Base-by-base conservation (phyloP, 306 rosid species). In the Oemleria cerasiformis region DNA sequence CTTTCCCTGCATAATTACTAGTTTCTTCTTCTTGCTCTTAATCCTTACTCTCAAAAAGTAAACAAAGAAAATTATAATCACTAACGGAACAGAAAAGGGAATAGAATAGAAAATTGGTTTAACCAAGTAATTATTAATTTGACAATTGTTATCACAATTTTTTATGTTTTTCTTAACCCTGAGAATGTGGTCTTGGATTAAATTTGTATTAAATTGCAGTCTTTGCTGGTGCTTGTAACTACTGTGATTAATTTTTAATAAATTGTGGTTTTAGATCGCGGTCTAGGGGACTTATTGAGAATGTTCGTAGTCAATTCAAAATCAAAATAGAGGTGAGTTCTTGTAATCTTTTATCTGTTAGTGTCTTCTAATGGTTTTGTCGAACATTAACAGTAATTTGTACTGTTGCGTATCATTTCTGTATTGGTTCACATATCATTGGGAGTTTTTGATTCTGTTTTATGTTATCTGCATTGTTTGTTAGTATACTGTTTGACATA, bases 251-350 rank as follows among this genome's bases (percentile, higher is more conserved):
- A 59, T 42, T 41, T 2, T 20, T 6, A 45, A 34, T 67, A 43
- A 63, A 11, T 57, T 51, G 15, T 71, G 77, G 55, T 69, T 79
- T 78, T 70, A 94, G 98, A 55, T 94, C 90, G 12, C 86, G 96
- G 72, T 88, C 94, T 34, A 84, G 87, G 79, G 87, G 88, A 81
- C 80, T 94, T 76, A 80, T 94, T 62, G 95, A 89, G 70, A 87
- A 82, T 72, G 81, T 87, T 23, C 16, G 87, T 63, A 77, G 76
- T 77, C 84, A 89, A 77, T 91, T 84, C 80, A 88, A 89, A 82
- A 84, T 94, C 72, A 75, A 77, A 70, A 78, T 94, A 59, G 88
- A 88, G 87, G 98, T 89, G 74, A 83, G 77, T 82, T 76, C 36
- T 70, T 56, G 51, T 73, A 59, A 25, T 60, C 68, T 40, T 13